Percentiles rank a stretch among this genome's conserved stretches.
Conservation (phyloP, 1,139 yeast genomes). For the Debaryomyces subglobosus region DNA sequence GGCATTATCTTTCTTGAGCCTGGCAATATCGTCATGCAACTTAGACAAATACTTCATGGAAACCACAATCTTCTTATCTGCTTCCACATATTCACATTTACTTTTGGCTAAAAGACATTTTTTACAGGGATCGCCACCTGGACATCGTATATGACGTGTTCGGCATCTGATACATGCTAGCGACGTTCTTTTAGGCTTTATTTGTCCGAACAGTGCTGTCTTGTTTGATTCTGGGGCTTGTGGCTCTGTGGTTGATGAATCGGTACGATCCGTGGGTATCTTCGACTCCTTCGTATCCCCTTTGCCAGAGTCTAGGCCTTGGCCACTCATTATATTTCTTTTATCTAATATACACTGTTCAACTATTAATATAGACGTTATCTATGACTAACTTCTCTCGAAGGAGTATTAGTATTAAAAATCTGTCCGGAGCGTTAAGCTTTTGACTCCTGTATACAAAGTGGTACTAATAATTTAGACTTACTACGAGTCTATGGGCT, state of each 20-base stretch:
- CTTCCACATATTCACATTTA: constrained; percentile 75
- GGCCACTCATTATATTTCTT: constrained; percentile 2
- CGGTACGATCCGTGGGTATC: background rate
- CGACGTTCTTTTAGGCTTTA: constrained; percentile 35
- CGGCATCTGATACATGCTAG: constrained; percentile 71
- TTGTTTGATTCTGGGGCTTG: background rate
- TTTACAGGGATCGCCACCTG: constrained; percentile 78
- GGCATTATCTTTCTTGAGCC: constrained; percentile 57
- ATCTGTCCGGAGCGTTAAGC: background rate
- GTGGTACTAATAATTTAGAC: background rate
- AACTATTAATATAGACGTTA: background rate
- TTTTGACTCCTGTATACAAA: background rate
- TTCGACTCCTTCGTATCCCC: background rate
- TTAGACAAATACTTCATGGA: constrained; percentile 72
- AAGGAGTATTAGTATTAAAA: background rate
- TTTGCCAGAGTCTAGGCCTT: constrained; percentile 3
- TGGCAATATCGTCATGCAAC: constrained; percentile 67
- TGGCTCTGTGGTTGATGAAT: background rate
- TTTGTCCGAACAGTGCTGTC: background rate
- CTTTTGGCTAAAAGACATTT: constrained; percentile 63
- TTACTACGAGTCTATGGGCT: background rate
- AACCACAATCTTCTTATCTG: constrained; percentile 76
- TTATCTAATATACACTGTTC: background rate
- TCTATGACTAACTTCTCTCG: background rate
- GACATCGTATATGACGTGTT: constrained; percentile 76